A percentile compares a stretch with the other conserved stretches of the same genome.
Evolutionary conservation across 805 yeast genomes (phyloP).

Genomic region (Jamesozyma lodderae): DNA sequence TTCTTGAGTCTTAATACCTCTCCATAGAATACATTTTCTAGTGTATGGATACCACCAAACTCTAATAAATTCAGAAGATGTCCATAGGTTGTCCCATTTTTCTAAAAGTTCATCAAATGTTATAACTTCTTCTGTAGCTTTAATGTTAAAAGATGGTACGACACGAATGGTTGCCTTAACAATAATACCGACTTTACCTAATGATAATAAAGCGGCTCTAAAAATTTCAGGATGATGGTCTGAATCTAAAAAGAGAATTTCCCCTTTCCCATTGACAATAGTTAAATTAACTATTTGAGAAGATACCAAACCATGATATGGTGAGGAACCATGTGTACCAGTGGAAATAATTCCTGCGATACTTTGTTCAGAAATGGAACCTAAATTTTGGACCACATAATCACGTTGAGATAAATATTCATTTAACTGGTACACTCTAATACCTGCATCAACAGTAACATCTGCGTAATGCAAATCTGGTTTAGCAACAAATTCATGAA

Average conservation of each 20-base stretch:
- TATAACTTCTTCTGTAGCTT: constrained; percentile 74
- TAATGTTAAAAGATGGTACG: constrained; percentile 74
- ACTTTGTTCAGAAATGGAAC: constrained; percentile 89
- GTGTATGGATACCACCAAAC: constrained; percentile 98
- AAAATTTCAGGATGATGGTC: constrained; percentile 60
- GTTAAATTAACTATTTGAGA: constrained; percentile 78
- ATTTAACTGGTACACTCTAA: constrained; percentile 67
- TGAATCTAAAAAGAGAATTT: constrained; percentile 40
- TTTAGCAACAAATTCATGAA: constrained; percentile 40
- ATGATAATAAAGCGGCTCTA: constrained; percentile 71
- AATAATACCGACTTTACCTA: constrained; percentile 88
- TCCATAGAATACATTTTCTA: constrained; percentile 79
- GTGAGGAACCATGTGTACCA: constrained; percentile 95
- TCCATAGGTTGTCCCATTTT: constrained; percentile 74
- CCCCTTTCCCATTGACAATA: constrained; percentile 68
- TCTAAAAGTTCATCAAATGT: constrained; percentile 63
- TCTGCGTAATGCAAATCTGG: constrained; percentile 67
- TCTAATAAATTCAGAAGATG: constrained; percentile 80
- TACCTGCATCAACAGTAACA: constrained; percentile 91
- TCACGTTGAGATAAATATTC: constrained; percentile 52
- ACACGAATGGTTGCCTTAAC: constrained; percentile 77
- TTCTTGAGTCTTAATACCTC: constrained; percentile 69
- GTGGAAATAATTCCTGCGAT: constrained; percentile 94
- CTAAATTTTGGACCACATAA: constrained; percentile 81
- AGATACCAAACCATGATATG: constrained; percentile 81